A percentile compares a stretch with the other conserved stretches of the same genome.
These are phyloP conservation scores for Fusarium buharicum DNA, from an alignment of 2,329 filamentous ascomycete genomes.

Conservation along the genomic window DNA sequence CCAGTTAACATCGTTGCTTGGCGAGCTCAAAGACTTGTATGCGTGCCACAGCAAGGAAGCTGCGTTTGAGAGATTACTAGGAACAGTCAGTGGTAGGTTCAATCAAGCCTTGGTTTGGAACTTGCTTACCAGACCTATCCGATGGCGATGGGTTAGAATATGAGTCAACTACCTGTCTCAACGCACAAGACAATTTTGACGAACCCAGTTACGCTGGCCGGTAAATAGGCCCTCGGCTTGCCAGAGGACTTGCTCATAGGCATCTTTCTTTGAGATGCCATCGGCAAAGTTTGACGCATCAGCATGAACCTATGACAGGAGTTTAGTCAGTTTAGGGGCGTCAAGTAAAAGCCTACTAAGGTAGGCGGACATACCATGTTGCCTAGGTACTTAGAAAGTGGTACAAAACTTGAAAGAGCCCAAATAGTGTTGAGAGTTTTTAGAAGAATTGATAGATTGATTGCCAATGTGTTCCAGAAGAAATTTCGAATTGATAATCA, in stretches of 20 bases:
- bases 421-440: too few species aligned
- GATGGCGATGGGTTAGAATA: slow-evolving; percentile 2
- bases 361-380: slow-evolving; percentile 30
- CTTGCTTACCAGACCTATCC: slow-evolving; percentile 44
- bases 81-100: slow-evolving; percentile 11
- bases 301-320: slow-evolving; percentile 71
- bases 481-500: slow-evolving; percentile 22
- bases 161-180: slow-evolving; percentile 29
- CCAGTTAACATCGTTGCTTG: slow-evolving; percentile 79
- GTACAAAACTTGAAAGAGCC: too few species aligned
- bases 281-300: slow-evolving; percentile 78
- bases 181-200: slow-evolving; percentile 36
- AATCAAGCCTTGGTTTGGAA: neutral
- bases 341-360: neutral
- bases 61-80: slow-evolving; percentile 79
- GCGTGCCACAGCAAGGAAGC: slow-evolving; percentile 83
- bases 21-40: slow-evolving; percentile 75
- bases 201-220: slow-evolving; percentile 82
- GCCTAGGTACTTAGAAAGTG: neutral
- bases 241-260: slow-evolving; percentile 77
- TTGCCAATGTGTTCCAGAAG: slow-evolving; percentile 14
- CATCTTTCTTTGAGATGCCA: slow-evolving; percentile 75
- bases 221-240: slow-evolving; percentile 76
- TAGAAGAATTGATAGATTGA: neutral
- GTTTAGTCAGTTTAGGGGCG: slow-evolving; percentile 8